Evolutionary conservation across 2,329 filamentous ascomycete species (phyloP).

Genomic region (Acrocalymma vagum): DNA sequence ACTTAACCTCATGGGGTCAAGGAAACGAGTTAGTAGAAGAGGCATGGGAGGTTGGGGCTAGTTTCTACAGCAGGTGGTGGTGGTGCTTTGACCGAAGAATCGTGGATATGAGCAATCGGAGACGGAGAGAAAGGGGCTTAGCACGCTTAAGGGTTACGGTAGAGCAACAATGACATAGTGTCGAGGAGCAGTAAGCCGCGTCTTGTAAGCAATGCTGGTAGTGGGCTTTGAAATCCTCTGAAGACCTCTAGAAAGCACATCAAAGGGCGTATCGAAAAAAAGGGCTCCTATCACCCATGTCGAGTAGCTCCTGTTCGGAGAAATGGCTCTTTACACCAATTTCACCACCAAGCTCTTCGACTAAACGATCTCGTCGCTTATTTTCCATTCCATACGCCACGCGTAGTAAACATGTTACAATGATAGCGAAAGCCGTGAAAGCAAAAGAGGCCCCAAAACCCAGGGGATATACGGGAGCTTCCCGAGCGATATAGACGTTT

Average conservation of each 20-base stretch:
- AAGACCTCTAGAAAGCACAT: too few relatives aligned
- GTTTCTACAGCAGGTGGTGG: conserved; percentile 69
- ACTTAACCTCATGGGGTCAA: conserved; percentile 54
- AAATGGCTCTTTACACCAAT: too few relatives aligned
- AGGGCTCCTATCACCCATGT: conserved; percentile 45
- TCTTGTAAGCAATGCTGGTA: too few relatives aligned
- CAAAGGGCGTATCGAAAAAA: conserved; percentile 47
- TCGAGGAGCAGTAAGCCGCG: too few relatives aligned
- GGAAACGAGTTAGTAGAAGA: conserved; percentile 58
- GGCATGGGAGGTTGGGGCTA: conserved; percentile 67
- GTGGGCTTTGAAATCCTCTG: too few relatives aligned
- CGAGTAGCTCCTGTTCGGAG: conserved; percentile 38
- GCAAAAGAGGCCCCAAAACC: conserved; percentile 32
- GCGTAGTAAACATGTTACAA: too few relatives aligned
- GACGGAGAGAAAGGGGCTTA: conserved; percentile 58
- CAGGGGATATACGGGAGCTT: conserved; percentile 34
- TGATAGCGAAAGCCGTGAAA: too few relatives aligned
- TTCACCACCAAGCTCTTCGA: too few relatives aligned
- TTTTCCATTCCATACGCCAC: too few relatives aligned
- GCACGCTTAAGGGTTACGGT: conserved; percentile 18
- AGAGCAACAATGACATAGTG: neutral
- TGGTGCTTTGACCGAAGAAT: conserved; percentile 65
- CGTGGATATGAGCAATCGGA: conserved; percentile 63
- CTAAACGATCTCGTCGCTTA: too few relatives aligned
- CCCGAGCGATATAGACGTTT: conserved; percentile 35